Evolutionary conservation across 345 rosid genomes (phyloP).

Genomic region (Salix arbutifolia): DNA sequence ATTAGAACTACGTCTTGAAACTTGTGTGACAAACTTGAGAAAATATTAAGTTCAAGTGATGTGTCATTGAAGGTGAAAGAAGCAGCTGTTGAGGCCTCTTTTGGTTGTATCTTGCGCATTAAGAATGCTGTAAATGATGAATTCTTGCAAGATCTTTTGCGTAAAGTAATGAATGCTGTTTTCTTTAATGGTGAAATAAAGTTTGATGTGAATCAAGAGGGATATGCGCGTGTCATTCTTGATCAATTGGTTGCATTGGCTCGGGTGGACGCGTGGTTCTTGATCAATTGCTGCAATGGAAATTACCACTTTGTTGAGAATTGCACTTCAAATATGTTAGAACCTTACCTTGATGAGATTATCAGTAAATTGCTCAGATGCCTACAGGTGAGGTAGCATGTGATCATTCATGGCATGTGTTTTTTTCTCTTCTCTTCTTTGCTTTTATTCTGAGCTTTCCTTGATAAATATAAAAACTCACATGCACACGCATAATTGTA

Average conservation of each 20-base stretch:
- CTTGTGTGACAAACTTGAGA: background rate
- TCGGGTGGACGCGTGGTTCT: background rate
- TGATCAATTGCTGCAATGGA: background rate
- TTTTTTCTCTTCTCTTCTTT: too few relatives aligned
- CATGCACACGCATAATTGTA: background rate
- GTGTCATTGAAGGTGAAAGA: background rate
- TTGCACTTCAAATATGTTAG: slow-evolving; percentile 3
- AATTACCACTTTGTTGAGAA: background rate
- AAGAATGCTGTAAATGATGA: background rate
- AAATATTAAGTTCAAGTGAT: background rate
- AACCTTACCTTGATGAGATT: slow-evolving; percentile 8
- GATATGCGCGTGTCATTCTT: background rate
- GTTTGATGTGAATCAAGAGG: background rate
- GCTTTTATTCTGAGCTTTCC: background rate
- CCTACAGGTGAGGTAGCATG: background rate
- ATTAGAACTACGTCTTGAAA: background rate
- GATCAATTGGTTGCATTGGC: background rate
- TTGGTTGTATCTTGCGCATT: background rate
- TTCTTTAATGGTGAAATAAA: background rate
- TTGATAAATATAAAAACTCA: background rate
- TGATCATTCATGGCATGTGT: background rate
- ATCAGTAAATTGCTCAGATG: slow-evolving; percentile 1
- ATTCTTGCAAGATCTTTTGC: background rate
- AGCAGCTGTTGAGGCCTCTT: slow-evolving; percentile 1
- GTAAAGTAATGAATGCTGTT: background rate